A percentile compares a stretch with the other conserved stretches of the same genome.
These are phyloP conservation scores for Ettlia oleoabundans DNA, from an alignment of 139 green algal genomes.

Conservation along the genomic window DNA sequence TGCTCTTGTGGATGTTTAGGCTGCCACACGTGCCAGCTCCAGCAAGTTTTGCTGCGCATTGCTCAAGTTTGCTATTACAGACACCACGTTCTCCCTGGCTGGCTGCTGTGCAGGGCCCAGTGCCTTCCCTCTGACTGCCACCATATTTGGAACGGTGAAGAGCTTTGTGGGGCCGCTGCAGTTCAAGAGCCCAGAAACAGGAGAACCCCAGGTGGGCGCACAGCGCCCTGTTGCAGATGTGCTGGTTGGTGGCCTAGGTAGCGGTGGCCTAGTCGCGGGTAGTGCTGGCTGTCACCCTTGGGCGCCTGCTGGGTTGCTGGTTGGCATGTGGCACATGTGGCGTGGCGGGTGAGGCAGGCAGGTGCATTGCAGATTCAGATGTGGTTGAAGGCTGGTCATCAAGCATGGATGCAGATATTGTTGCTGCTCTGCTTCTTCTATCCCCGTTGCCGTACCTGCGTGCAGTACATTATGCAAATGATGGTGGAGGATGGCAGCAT, in stretches of 20 bases:
- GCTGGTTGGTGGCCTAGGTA: too few relatives aligned
- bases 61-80: too few relatives aligned
- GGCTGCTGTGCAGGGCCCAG: neutral
- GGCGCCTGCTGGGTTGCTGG: too few relatives aligned
- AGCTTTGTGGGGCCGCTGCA: conserved; percentile 22
- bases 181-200: neutral
- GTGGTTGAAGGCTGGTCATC: too few relatives aligned
- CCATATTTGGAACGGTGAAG: conserved; percentile 7
- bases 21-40: too few relatives aligned
- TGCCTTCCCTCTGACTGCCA: conserved; percentile 4
- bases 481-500: conserved; percentile 38
- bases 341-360: too few relatives aligned
- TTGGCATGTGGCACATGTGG: neutral
- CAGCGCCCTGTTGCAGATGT: too few relatives aligned
- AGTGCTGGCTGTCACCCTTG: neutral
- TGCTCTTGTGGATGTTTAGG: too few relatives aligned
- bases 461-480: conserved; percentile 30
- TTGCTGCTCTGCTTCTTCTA: neutral
- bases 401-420: too few relatives aligned
- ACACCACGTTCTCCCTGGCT: neutral
- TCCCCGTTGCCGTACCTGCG: neutral
- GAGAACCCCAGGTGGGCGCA: conserved; percentile 15
- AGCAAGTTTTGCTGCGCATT: too few relatives aligned
- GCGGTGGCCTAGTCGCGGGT: neutral
- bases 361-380: too few relatives aligned